These are phyloP conservation scores for Fimicolochytrium jonesii DNA, from an alignment of 192 early-diverging fungal genomes.

Conservation along the genomic window DNA sequence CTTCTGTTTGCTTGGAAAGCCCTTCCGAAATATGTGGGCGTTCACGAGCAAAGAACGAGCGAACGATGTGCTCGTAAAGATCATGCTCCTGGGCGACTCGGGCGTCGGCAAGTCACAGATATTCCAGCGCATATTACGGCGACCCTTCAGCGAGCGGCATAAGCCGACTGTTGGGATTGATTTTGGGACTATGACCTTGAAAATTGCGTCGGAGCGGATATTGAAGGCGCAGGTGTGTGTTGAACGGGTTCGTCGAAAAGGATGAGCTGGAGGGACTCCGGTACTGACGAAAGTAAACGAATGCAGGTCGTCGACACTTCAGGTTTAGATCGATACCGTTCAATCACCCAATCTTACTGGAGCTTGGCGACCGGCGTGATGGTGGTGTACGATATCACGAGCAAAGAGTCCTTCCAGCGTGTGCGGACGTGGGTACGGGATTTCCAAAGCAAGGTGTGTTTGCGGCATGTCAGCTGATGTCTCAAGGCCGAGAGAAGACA, in stretches of 20 bases:
- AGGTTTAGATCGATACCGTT: conserved; percentile 52
- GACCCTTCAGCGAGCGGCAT: conserved; percentile 89
- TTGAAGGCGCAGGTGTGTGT: conserved; percentile 92
- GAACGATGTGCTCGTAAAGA: conserved; percentile 8
- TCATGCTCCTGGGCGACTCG: conserved; percentile 79
- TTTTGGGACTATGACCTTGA: conserved; percentile 88
- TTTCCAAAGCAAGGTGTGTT: conserved; percentile 42
- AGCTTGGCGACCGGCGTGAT: conserved; percentile 80
- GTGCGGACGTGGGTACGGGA: conserved; percentile 97
- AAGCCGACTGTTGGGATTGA: conserved; percentile 96
- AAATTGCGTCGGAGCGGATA: conserved; percentile 81
- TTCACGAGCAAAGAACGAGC: background rate
- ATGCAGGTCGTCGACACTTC: conserved; percentile 73
- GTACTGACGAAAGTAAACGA: background rate
- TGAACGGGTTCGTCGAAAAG: background rate
- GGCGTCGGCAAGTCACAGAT: conserved; percentile 94
- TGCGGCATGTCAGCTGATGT: conserved; percentile 78
- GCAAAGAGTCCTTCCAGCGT: conserved; percentile 86
- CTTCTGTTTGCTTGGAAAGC: no score
- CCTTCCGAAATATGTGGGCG: no score
- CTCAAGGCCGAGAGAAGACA: background rate
- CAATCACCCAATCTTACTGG: conserved; percentile 26
- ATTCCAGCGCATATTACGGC: conserved; percentile 85
- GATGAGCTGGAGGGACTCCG: background rate
- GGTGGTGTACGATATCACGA: conserved; percentile 96